Conservation (phyloP, 495 filamentous ascomycete species). For the Neurospora sp. region DNA sequence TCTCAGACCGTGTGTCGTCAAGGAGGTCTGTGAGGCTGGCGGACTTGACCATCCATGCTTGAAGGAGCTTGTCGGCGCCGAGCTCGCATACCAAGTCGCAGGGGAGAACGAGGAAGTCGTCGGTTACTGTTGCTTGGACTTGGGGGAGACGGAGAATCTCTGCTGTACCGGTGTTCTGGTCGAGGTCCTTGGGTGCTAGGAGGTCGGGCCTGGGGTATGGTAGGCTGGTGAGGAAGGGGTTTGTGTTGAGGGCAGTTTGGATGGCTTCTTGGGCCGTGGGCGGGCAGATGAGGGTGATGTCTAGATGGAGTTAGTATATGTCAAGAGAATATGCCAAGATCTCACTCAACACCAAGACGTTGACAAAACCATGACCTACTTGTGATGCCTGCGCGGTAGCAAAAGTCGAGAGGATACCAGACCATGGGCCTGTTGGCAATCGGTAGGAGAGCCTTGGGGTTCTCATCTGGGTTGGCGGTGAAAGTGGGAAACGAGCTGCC, state of each 20-base stretch:
- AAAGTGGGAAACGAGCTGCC: slow-evolving; percentile 87
- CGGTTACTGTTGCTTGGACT: slow-evolving; percentile 57
- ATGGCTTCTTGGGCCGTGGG: slow-evolving; percentile 62
- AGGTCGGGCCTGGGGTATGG: slow-evolving; percentile 65
- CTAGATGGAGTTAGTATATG: slow-evolving; percentile 29
- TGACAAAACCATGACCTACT: slow-evolving; percentile 35
- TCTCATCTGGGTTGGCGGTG: slow-evolving; percentile 78
- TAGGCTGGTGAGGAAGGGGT: slow-evolving; percentile 75
- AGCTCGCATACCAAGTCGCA: slow-evolving; percentile 93
- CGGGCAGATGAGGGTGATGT: slow-evolving; percentile 76
- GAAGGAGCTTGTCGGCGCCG: slow-evolving; percentile 65
- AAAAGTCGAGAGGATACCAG: slow-evolving; percentile 88
- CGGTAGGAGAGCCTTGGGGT: slow-evolving; percentile 81
- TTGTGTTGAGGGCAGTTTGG: slow-evolving; percentile 68
- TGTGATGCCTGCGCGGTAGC: slow-evolving; percentile 73
- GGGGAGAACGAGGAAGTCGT: slow-evolving; percentile 82
- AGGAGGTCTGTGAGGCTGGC: slow-evolving; percentile 47
- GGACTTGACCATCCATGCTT: slow-evolving; percentile 86
- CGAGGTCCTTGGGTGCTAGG: slow-evolving; percentile 59
- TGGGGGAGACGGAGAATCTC: slow-evolving; percentile 78
- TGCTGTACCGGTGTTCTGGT: slow-evolving; percentile 74
- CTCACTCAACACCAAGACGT: background rate
- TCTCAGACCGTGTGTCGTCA: slow-evolving; percentile 14
- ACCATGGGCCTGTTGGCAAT: slow-evolving; percentile 95
- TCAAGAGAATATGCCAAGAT: background rate